A percentile compares a stretch with the other conserved stretches of the same genome.
Conservation (phyloP, 257 asterid species). For the Solanum gandarillasii region DNA sequence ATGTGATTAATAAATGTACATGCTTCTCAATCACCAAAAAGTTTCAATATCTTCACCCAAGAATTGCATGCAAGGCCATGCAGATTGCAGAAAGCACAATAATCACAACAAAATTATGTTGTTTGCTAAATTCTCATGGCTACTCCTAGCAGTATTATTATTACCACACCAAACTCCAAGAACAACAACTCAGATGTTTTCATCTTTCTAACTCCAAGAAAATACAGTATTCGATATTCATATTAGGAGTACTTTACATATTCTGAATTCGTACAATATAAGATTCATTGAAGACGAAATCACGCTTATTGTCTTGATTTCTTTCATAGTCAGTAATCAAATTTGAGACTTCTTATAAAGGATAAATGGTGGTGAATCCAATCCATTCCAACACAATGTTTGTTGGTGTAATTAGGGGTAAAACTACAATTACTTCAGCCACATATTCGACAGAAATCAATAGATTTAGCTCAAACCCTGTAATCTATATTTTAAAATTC, state of each 20-base stretch:
- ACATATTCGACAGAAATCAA: background rate
- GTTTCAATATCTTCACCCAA: background rate
- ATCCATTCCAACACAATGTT: background rate
- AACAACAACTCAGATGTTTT: background rate
- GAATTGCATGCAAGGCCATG: constrained; percentile 1
- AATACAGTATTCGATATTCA: background rate
- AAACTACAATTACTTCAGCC: background rate
- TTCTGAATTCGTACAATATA: no score
- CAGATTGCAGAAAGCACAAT: constrained; percentile 1
- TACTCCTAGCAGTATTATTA: background rate
- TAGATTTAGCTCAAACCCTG: background rate
- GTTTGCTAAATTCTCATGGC: background rate
- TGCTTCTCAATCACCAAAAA: background rate
- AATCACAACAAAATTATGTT: background rate
- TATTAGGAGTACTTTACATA: no score
- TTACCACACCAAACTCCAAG: background rate
- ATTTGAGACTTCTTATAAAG: background rate
- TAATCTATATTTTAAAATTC: background rate
- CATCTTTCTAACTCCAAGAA: background rate
- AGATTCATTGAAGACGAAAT: background rate
- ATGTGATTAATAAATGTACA: background rate
- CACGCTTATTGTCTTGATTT: no score
- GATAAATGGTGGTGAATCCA: background rate
- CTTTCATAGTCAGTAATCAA: background rate
- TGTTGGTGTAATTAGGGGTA: background rate